These are phyloP conservation scores for Blastobotrys serpentis DNA, from an alignment of 1,139 yeast genomes.

Conservation along the genomic window DNA sequence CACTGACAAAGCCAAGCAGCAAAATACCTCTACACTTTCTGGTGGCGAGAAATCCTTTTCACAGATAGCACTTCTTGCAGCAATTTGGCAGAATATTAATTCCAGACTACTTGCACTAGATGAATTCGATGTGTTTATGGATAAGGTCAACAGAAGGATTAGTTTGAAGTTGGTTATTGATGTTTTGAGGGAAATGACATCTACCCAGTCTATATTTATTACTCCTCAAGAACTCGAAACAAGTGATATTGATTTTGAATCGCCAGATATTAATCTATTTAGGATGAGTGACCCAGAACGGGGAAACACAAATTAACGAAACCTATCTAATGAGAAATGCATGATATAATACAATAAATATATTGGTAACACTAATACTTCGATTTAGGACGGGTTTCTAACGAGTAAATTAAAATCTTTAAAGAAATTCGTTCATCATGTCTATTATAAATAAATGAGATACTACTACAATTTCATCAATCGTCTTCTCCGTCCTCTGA, in stretches of 20 bases:
- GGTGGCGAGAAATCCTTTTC: slow-evolving; percentile 98
- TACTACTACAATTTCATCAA: slow-evolving; percentile 22
- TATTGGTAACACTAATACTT: no score
- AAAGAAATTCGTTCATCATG: not conserved
- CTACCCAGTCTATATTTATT: slow-evolving; percentile 85
- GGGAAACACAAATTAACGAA: not conserved
- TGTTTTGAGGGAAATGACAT: slow-evolving; percentile 58
- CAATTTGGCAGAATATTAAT: slow-evolving; percentile 93
- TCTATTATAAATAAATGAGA: slow-evolving; percentile 16
- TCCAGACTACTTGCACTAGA: slow-evolving; percentile 86
- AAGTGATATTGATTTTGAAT: slow-evolving; percentile 62
- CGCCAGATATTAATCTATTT: slow-evolving; percentile 65
- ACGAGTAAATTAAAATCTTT: not conserved
- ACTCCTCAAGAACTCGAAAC: slow-evolving; percentile 85
- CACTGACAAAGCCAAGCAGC: slow-evolving; percentile 56
- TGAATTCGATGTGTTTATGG: slow-evolving; percentile 98
- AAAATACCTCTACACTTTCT: slow-evolving; percentile 80
- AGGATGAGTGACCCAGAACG: slow-evolving; percentile 57
- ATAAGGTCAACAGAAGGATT: slow-evolving; percentile 79
- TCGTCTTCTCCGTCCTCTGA: slow-evolving; percentile 50
- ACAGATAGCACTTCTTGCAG: slow-evolving; percentile 80
- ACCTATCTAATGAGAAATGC: not conserved
- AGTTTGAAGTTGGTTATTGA: slow-evolving; percentile 74
- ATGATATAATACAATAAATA: not conserved
- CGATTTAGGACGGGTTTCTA: no score